Base-by-base conservation (phyloP, 108 stramenopile species). In the Nitzschia sp. region DNA sequence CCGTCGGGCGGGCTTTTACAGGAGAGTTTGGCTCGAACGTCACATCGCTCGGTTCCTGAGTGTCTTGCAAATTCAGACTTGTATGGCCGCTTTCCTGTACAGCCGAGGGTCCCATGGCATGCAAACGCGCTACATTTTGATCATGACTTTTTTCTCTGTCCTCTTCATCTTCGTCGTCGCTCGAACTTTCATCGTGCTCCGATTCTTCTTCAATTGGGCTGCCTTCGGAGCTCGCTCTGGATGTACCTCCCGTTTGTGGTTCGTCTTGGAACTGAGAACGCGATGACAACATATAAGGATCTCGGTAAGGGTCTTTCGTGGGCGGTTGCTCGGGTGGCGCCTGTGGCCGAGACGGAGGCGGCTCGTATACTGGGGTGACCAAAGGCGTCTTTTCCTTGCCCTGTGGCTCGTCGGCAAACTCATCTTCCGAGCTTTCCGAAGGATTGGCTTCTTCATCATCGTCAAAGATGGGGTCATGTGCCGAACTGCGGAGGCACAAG, bases 371-470 rank as follows among this genome's bases (percentile, higher is more conserved):
- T 1, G 61, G 42, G 25, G 61, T 34, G 21, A 62, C 61, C 1
- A 62, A 24, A 23, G 42, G 61, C 1, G 25, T 26, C n/a, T 9
- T 49, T 29, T 66, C 65, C 31, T 35, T 51, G 31, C 24, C 32
- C 21, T 27, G 15, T 28, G 57, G 33, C n/a, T 54, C 65, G 28
- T 54, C 53, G 5, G 30, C 19, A 25, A 54, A 66, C 21, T 29
- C 32, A 2, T 66, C 49, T 23, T 66, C 49, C 9, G 65, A 66
- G 34, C 51, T 34, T 1, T 54, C 65, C 17, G 65, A 49, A 15
- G 47, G 19, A 8, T 66, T 49, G 13, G 26, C 65, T 8, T 66
- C 49, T 2, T 66, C 65, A 53, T 66, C 47, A 27, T 54, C 53
- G 4, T 51, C 65, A 1, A 34, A 33, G 1, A 66, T 28, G n/a